Evolutionary conservation across 345 rosid genomes (phyloP), one percentile per base, ranked within the genome.

Genomic region (Dovyalis caffra): DNA sequence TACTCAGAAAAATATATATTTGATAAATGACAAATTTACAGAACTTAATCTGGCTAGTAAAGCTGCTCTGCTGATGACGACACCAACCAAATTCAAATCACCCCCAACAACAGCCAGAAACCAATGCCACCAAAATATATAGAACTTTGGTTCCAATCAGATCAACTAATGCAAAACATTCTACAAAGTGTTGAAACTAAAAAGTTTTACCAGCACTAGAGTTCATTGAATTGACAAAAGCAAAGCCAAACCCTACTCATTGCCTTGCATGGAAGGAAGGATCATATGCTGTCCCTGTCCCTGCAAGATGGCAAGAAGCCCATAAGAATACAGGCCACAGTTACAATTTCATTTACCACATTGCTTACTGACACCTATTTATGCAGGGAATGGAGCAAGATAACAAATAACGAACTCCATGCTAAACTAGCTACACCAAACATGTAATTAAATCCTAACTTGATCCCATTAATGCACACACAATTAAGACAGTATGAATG

Each of bases 221-320:
- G 73, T 62, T 73, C 66, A 66, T 32, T 28, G 68, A 75, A 53
- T 47, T 69, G 58, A 78, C 34, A 34, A 70, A 35, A 26, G 51
- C 37, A 62, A 45, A 49, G 66, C 40, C 43, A 18, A 40, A 37
- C 32, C 53, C 83, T 87, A 87, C 73, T 85, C 81, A 18, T 83
- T 81, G 57, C 88, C 88, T 35, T 79, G 90, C 88, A 87, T 83
- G 64, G 85, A 81, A 49, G 87, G 88, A 68, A 73, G 71, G 7
- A 87, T 76, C 86, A 85, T 79, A 76, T 87, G 86, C 79, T 82
- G 86, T 63, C 86, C 88, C 70, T 76, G 90, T 35, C 34, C 88
- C 88, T 87, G 88, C 72, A 74, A 75, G 33, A 78, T 72, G 57
- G 68, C 26, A 78, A 43, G 61, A 58, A 57, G 68, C 31, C 16